Conservation (phyloP, 192 early-diverging fungal genomes). For the Chytriomyces hyalinus region DNA sequence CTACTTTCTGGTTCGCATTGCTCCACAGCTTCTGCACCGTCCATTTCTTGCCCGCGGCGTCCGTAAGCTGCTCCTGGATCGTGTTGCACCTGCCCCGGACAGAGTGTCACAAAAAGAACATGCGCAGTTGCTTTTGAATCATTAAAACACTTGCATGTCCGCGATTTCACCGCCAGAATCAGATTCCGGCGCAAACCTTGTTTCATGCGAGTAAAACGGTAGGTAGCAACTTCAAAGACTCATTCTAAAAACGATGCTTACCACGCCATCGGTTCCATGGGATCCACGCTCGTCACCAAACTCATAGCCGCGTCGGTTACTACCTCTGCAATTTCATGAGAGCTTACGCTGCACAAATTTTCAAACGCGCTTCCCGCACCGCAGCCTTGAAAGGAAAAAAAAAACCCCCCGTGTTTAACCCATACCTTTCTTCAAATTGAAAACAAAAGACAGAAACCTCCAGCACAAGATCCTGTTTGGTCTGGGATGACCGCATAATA, state of each 20-base stretch:
- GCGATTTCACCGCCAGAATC: slow-evolving; percentile 38
- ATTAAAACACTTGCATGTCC: slow-evolving; percentile 29
- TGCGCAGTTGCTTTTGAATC: background rate
- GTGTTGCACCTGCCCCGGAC: slow-evolving; percentile 15
- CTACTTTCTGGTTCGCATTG: slow-evolving; percentile 15
- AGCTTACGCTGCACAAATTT: slow-evolving; percentile 42
- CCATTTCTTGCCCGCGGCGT: slow-evolving; percentile 30
- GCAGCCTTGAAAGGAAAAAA: slow-evolving; percentile 31
- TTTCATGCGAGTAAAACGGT: too few relatives aligned
- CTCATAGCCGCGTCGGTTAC: slow-evolving; percentile 41
- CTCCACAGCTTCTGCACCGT: slow-evolving; percentile 43
- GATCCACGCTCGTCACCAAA: slow-evolving; percentile 14
- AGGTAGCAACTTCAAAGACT: too few relatives aligned
- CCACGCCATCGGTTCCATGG: slow-evolving; percentile 36
- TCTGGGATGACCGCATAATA: slow-evolving; percentile 47
- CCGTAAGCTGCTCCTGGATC: slow-evolving; percentile 32
- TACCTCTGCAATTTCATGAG: slow-evolving; percentile 43
- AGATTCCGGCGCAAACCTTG: slow-evolving; percentile 5
- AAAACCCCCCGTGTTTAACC: background rate
- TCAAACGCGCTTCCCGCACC: slow-evolving; percentile 23
- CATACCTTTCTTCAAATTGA: background rate
- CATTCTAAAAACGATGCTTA: background rate
- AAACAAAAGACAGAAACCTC: background rate
- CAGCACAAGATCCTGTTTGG: slow-evolving; percentile 35
- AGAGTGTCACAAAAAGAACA: background rate